Evolutionary conservation across 495 filamentous ascomycete genomes (phyloP).

Genomic region (Tuber melanosporum): DNA sequence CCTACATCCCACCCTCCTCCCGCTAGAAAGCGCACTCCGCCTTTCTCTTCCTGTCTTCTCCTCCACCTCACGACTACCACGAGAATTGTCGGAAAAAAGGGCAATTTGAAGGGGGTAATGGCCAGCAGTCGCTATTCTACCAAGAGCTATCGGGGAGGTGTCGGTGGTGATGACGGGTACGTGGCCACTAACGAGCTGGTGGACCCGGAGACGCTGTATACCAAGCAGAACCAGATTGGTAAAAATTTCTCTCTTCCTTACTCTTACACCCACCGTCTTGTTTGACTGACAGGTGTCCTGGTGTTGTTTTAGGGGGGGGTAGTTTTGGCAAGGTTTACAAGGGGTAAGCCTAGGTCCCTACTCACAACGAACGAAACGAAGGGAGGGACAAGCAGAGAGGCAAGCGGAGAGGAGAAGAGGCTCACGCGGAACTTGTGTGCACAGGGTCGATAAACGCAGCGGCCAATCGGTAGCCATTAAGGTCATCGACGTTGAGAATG

Average conservation of each 20-base stretch:
- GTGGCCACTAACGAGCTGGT: conserved; percentile 43
- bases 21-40: conserved; percentile 5
- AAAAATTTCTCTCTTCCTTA: conserved; percentile 40
- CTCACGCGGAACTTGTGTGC: conserved; percentile 15
- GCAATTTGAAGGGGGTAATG: conserved; percentile 8
- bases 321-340: conserved; percentile 98
- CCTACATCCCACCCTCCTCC: background rate
- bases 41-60: conserved; percentile 24
- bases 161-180: conserved; percentile 28
- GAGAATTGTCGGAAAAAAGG: conserved; percentile 13
- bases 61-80: conserved; percentile 17
- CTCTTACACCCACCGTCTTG: conserved; percentile 2
- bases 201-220: conserved; percentile 83
- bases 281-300: conserved; percentile 5
- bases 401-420: conserved; percentile 40
- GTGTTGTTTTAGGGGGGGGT: conserved; percentile 54
- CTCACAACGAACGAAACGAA: conserved; percentile 59
- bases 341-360: conserved; percentile 44
- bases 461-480: conserved; percentile 44
- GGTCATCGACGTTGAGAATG: conserved; percentile 92
- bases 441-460: conserved; percentile 27
- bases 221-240: conserved; percentile 92
- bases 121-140: conserved; percentile 33
- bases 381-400: conserved; percentile 73
- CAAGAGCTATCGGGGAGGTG: conserved; percentile 27